Conservation (phyloP, 106 monocot genomes). For the Agapanthus africanus region DNA sequence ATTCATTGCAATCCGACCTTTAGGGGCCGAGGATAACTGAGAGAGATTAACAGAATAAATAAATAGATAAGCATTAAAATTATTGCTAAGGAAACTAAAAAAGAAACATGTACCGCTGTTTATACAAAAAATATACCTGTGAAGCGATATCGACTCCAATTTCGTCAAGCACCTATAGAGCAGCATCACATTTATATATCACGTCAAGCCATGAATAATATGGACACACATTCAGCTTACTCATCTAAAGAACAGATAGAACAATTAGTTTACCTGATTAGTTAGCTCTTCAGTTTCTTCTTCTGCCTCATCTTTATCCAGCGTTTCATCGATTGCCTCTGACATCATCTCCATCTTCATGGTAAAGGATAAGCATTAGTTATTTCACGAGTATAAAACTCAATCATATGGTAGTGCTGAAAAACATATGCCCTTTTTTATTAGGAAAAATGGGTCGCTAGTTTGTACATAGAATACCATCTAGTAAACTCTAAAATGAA, state of each 20-base stretch:
- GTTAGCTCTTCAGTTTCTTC: conserved; percentile 97
- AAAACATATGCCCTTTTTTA: no score
- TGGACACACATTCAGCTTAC: no score
- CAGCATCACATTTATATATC: neutral
- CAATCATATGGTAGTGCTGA: no score
- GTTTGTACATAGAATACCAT: no score
- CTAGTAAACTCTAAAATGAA: no score
- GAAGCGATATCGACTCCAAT: conserved; percentile 94
- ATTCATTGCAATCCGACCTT: conserved; percentile 65
- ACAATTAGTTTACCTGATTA: conserved; percentile 90
- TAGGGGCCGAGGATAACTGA: conserved; percentile 92
- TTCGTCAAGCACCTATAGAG: conserved; percentile 87
- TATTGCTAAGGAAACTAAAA: neutral
- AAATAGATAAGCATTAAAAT: no score
- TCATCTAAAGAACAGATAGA: neutral
- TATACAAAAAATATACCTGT: conserved; percentile 75
- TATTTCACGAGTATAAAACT: no score
- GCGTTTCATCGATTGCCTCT: conserved; percentile 87
- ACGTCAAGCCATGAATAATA: neutral
- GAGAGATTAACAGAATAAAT: conserved; percentile 1
- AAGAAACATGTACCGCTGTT: neutral
- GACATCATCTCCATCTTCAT: conserved; percentile 89
- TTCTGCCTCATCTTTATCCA: conserved; percentile 95
- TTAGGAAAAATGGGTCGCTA: no score
- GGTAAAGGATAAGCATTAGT: no score